Evolutionary conservation across 139 green algal species (phyloP).

Genomic region (Ulvella scutata): DNA sequence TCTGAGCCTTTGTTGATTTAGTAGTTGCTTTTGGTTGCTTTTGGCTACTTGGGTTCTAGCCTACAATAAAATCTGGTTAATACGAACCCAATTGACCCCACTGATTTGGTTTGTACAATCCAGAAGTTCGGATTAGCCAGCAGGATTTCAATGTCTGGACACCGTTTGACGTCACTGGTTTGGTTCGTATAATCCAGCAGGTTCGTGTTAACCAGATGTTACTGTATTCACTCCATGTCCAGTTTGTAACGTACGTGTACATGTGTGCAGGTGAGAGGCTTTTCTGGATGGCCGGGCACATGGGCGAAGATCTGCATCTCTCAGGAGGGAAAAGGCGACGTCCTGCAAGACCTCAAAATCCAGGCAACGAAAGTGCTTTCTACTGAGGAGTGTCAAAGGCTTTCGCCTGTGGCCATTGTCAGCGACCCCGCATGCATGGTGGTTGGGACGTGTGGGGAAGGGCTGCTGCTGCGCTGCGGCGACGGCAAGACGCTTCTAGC

Average conservation of each 20-base stretch:
- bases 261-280: background rate
- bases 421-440: background rate
- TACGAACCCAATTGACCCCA: background rate
- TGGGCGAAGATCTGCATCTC: background rate
- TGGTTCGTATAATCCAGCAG: slow-evolving; percentile 7
- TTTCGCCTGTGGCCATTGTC: background rate
- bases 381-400: background rate
- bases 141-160: background rate
- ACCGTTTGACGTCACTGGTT: background rate
- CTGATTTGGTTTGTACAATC: background rate
- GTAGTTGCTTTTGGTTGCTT: background rate
- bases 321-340: background rate
- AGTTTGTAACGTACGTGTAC: slow-evolving; percentile 2
- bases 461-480: slow-evolving; percentile 22
- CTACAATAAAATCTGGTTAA: no score
- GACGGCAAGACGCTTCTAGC: slow-evolving; percentile 31
- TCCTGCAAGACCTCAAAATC: slow-evolving; percentile 8
- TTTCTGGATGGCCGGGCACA: slow-evolving; percentile 5
- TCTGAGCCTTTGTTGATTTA: background rate
- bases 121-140: background rate
- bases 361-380: background rate
- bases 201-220: slow-evolving; percentile 6
- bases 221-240: slow-evolving; percentile 3
- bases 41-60: no score
- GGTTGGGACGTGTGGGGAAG: slow-evolving; percentile 5